Conservation (phyloP, 768 basidiomycete genomes). For the Cubamyces lactineus region DNA sequence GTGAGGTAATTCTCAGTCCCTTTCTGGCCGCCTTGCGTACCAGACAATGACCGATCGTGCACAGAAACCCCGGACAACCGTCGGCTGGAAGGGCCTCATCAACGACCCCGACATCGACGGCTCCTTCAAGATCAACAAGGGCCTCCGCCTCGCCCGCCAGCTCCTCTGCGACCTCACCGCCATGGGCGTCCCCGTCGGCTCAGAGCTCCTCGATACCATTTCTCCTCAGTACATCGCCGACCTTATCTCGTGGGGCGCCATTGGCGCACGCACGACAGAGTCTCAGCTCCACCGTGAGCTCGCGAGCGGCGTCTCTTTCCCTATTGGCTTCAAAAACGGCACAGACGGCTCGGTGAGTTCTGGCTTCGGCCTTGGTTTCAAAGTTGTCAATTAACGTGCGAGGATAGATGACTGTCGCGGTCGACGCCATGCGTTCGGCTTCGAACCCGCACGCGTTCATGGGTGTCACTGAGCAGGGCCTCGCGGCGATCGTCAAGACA, state of each 20-base stretch:
- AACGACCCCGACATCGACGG: conserved; percentile 97
- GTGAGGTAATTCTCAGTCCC: conserved; percentile 40
- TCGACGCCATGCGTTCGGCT: conserved; percentile 94
- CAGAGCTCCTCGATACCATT: conserved; percentile 87
- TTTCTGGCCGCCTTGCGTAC: background rate
- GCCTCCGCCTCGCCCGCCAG: conserved; percentile 83
- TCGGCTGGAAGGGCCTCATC: conserved; percentile 96
- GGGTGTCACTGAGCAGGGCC: conserved; percentile 85
- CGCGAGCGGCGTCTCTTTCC: conserved; percentile 95
- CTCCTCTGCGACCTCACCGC: conserved; percentile 91
- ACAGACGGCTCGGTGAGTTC: conserved; percentile 76
- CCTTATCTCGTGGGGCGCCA: conserved; percentile 91
- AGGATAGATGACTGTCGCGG: conserved; percentile 72
- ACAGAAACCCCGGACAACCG: conserved; percentile 95
- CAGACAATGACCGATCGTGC: background rate
- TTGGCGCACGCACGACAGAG: conserved; percentile 97
- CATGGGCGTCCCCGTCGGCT: conserved; percentile 90
- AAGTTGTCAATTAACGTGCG: background rate
- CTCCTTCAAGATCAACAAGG: conserved; percentile 97
- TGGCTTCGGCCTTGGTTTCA: background rate
- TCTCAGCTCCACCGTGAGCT: conserved; percentile 97
- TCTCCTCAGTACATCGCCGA: conserved; percentile 85
- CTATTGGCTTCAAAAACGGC: conserved; percentile 99
- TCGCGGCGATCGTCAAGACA: conserved; percentile 96
- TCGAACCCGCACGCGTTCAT: conserved; percentile 96